Base-by-base conservation (phyloP, 352 stramenopile species). In the Globisporangium splendens region DNA sequence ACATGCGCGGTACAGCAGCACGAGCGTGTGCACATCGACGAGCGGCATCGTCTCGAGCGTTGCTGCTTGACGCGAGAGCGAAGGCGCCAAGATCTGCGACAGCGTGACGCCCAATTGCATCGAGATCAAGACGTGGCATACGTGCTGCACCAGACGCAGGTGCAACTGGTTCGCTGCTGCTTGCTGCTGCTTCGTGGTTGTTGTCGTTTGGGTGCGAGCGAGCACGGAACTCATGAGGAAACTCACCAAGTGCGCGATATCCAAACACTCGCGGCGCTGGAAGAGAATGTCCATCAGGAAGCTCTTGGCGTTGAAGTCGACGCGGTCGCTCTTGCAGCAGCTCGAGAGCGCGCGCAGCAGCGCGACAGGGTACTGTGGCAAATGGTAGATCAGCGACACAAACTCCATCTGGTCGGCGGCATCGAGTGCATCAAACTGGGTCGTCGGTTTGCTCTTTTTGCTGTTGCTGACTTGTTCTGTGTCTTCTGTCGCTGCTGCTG, bases 251-350 rank as follows among this genome's bases (percentile, higher is more conserved):
- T 89, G 80, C 6, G 78, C 82, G 2, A 91, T 70, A 56, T 94
- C 80, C 43, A 94, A 57, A 53, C 55, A 63, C 21, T 86, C 68
- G 24, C 73, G 67, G 6, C 82, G 77, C 56, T 89, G 79, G 60
- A 86, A 77, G 2, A 94, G 42, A 65, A 94, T 89, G 47, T 94
- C 85, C 44, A 94, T 77, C 18, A 92, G 61, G 48, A 91, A 94
- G 33, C 72, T 91, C 68, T 94, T 94, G n/a, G 79, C 82, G 39
- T 91, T 69, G 22, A 73, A 59, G 50, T 78, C 60, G 11, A 94
- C 78, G 17, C 65, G 52, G 15, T 63, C 18, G 54, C 77, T 90
- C 59, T 94, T 92, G 65, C 85, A 91, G 63, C 82, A 92, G 33
- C 75, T 84, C 20, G 85, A 70, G 22, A 94, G 67, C 6, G 77